Evolutionary conservation across 495 filamentous ascomycete species (phyloP).

Genomic region (Amniculicola lignicola): DNA sequence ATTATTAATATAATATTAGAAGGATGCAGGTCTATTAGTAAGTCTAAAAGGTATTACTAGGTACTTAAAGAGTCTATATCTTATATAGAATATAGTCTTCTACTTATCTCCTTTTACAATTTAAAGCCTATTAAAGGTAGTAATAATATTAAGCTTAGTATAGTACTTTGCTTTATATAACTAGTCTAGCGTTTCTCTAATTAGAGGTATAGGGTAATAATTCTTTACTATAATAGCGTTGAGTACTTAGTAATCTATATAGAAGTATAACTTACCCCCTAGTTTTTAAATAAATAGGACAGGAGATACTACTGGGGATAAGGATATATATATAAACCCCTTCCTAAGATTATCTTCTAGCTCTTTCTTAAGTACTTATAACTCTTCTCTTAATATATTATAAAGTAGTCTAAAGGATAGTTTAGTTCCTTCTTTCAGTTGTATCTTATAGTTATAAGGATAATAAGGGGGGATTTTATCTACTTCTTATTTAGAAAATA

Average conservation of each 20-base stretch:
- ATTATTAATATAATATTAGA: slow-evolving; percentile 34
- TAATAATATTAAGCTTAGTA: slow-evolving; percentile 22
- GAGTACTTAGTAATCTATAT: slow-evolving; percentile 10
- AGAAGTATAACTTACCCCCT: slow-evolving; percentile 9
- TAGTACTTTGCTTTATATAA: slow-evolving; percentile 7
- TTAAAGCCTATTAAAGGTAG: slow-evolving; percentile 13
- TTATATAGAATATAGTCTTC: slow-evolving; percentile 7
- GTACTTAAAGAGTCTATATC: slow-evolving; percentile 16
- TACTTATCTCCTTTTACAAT: slow-evolving; percentile 16
- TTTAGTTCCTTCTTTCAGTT: not conserved
- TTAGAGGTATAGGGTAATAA: slow-evolving; percentile 9
- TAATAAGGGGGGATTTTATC: slow-evolving; percentile 5
- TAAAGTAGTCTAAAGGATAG: slow-evolving; percentile 18
- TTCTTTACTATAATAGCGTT: slow-evolving; percentile 21
- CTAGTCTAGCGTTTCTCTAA: slow-evolving; percentile 1
- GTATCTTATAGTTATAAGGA: slow-evolving; percentile 21
- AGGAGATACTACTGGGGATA: not conserved
- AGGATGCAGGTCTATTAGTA: no score
- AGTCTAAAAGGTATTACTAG: no score
- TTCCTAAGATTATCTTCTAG: slow-evolving; percentile 19
- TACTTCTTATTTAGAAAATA: not conserved
- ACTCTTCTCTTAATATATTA: slow-evolving; percentile 18
- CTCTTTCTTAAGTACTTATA: slow-evolving; percentile 24
- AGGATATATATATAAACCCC: slow-evolving; percentile 14
- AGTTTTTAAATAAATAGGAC: slow-evolving; percentile 25